These are phyloP conservation scores for Vigna unguiculata DNA, from an alignment of 306 rosid species.

Conservation along the genomic window DNA sequence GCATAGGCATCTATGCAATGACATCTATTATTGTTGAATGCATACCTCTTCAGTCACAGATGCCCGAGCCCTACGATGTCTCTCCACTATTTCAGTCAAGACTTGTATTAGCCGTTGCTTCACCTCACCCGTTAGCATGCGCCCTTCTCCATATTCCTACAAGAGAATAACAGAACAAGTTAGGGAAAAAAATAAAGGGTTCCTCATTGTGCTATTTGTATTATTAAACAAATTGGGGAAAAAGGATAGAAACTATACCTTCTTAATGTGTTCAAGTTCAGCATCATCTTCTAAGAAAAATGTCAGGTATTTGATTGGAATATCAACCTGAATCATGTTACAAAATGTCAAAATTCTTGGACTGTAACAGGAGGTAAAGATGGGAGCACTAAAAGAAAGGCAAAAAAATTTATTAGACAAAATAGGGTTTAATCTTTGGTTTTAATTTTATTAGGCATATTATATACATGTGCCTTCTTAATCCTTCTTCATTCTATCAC, in stretches of 20 bases:
- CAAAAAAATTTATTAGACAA: constrained; percentile 10
- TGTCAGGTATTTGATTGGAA: constrained; percentile 80
- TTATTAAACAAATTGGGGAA: constrained; percentile 6
- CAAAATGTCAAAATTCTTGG: constrained; percentile 22
- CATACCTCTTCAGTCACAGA: constrained; percentile 90
- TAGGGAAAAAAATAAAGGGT: constrained; percentile 25
- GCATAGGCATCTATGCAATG: neutral
- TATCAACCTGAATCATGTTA: constrained; percentile 76
- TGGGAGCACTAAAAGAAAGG: neutral
- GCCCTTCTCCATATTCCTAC: constrained; percentile 89
- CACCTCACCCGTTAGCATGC: constrained; percentile 95
- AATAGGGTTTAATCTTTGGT: constrained; percentile 9
- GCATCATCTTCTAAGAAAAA: constrained; percentile 88
- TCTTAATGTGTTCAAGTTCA: constrained; percentile 74
- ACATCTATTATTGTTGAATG: constrained; percentile 36
- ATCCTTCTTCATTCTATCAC: constrained; percentile 5
- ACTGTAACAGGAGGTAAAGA: constrained; percentile 27
- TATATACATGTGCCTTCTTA: neutral
- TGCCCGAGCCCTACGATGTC: constrained; percentile 87
- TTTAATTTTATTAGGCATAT: neutral
- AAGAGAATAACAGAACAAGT: constrained; percentile 24
- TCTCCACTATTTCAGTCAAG: constrained; percentile 82
- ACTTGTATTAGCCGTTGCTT: constrained; percentile 75
- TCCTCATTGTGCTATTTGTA: constrained; percentile 15
- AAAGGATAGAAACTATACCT: constrained; percentile 53